These are phyloP conservation scores for Scedosporium minutisporum DNA, from an alignment of 2,329 filamentous ascomycete genomes.

Conservation along the genomic window DNA sequence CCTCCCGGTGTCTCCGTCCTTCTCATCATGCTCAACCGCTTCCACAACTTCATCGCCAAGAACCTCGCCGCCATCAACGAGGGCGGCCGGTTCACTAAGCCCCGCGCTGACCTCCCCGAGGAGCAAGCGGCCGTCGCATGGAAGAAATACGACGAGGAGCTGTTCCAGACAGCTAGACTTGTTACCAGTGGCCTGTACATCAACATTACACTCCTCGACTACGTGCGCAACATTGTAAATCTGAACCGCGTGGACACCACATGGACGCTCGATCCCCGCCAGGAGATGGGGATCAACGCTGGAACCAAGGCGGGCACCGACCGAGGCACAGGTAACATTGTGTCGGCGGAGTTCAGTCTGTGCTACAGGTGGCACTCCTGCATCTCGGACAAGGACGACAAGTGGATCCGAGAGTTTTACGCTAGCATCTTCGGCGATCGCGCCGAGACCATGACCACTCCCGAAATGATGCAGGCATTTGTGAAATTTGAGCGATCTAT, in stretches of 20 bases:
- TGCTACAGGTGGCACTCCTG: conserved; percentile 83
- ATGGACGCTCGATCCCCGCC: conserved; percentile 72
- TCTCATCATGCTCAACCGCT: conserved; percentile 70
- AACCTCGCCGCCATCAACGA: conserved; percentile 84
- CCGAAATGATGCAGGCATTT: conserved; percentile 54
- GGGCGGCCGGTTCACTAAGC: conserved; percentile 63
- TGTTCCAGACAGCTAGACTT: conserved; percentile 72
- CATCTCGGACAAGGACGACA: conserved; percentile 64
- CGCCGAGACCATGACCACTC: conserved; percentile 33
- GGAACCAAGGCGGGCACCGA: conserved; percentile 50
- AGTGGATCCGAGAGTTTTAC: conserved; percentile 69
- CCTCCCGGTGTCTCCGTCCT: conserved; percentile 64
- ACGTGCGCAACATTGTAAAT: conserved; percentile 69
- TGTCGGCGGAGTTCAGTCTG: conserved; percentile 82
- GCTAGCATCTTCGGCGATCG: conserved; percentile 10
- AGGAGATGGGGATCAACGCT: conserved; percentile 49
- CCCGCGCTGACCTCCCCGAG: conserved; percentile 35
- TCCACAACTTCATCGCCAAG: conserved; percentile 78
- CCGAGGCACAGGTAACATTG: conserved; percentile 68
- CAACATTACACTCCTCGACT: conserved; percentile 69
- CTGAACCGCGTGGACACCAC: conserved; percentile 50
- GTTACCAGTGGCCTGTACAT: conserved; percentile 67
- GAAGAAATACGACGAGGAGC: conserved; percentile 65
- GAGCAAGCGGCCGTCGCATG: conserved; percentile 43
- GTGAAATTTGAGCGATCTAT: conserved; percentile 52